phyloP scores from a whole-genome alignment of 768 basidiomycete genomes.

The Termitomyces sp. region DNA sequence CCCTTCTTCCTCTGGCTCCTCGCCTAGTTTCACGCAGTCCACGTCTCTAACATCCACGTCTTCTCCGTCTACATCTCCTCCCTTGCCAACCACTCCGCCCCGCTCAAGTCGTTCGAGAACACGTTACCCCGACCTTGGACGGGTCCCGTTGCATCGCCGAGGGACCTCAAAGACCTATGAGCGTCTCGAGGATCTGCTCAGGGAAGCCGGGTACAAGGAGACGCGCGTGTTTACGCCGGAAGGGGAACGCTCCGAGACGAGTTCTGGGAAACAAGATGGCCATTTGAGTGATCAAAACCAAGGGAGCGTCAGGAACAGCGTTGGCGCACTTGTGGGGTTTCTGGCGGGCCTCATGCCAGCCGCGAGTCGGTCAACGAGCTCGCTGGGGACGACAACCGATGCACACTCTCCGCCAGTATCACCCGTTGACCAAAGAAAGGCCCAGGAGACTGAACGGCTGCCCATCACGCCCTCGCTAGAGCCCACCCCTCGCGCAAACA shows the following conservation, averaged over 20 bases:
- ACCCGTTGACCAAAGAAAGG: conserved; percentile 21
- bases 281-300: conserved; percentile 16
- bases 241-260: conserved; percentile 42
- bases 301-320: conserved; percentile 36
- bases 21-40: conserved; percentile 36
- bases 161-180: conserved; percentile 82
- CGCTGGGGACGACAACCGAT: conserved; percentile 9
- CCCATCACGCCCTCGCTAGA: conserved; percentile 27
- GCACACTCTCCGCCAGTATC: conserved; percentile 26
- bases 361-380: conserved; percentile 17
- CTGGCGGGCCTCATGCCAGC: conserved; percentile 54
- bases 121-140: conserved; percentile 59
- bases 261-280: conserved; percentile 19
- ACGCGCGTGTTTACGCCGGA: conserved; percentile 88
- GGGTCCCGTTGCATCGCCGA: conserved; percentile 70
- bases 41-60: conserved; percentile 27
- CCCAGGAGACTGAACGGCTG: conserved; percentile 11
- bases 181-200: conserved; percentile 76
- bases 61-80: conserved; percentile 35
- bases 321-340: conserved; percentile 64
- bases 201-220: conserved; percentile 89
- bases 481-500: conserved; percentile 17
- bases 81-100: conserved; percentile 38
- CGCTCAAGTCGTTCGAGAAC: conserved; percentile 31
- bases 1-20: conserved; percentile 29